A percentile compares a stretch with the other conserved stretches of the same genome.
phyloP scores from a whole-genome alignment of 2,329 filamentous ascomycete species.

The Penicillium janthinellum region DNA sequence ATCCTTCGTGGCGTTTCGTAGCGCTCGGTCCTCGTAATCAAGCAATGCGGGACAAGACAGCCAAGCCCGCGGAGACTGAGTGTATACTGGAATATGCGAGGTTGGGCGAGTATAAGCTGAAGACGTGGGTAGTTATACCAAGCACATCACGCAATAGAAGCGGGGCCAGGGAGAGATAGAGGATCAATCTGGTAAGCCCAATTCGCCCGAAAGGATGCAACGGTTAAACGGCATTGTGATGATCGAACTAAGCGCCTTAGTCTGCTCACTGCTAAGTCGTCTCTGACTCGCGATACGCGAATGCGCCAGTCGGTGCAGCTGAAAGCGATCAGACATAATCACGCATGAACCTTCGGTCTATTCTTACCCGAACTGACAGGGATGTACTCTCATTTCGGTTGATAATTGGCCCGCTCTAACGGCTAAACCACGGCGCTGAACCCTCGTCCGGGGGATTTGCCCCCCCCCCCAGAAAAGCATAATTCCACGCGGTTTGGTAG shows the following conservation, averaged over 20 bases:
- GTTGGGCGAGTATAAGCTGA: not conserved
- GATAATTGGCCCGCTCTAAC: slow-evolving; percentile 1
- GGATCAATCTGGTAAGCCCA: not conserved
- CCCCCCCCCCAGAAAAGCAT: slow-evolving; percentile 3
- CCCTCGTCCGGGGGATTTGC: not conserved
- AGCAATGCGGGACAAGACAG: slow-evolving; percentile 11
- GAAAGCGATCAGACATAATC: not conserved
- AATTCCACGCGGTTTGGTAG: slow-evolving; percentile 1
- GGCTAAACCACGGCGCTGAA: not conserved
- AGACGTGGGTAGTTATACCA: slow-evolving; percentile 5
- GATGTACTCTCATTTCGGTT: not conserved
- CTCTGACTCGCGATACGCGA: not conserved
- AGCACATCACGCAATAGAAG: not conserved
- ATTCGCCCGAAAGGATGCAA: not conserved
- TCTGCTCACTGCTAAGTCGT: not conserved
- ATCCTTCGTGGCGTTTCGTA: not conserved
- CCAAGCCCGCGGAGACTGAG: not conserved
- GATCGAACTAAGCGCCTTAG: not conserved
- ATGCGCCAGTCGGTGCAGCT: not conserved
- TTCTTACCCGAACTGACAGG: slow-evolving; percentile 5
- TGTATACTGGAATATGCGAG: not conserved
- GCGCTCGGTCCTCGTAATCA: slow-evolving; percentile 1
- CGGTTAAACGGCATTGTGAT: not conserved
- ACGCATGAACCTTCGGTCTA: slow-evolving; percentile 6
- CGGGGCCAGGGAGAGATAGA: not conserved